Percentiles rank a stretch among this genome's conserved stretches.
Evolutionary conservation across 2,329 filamentous ascomycete species (phyloP).

Genomic region (Pseudovirgaria hyperparasitica): DNA sequence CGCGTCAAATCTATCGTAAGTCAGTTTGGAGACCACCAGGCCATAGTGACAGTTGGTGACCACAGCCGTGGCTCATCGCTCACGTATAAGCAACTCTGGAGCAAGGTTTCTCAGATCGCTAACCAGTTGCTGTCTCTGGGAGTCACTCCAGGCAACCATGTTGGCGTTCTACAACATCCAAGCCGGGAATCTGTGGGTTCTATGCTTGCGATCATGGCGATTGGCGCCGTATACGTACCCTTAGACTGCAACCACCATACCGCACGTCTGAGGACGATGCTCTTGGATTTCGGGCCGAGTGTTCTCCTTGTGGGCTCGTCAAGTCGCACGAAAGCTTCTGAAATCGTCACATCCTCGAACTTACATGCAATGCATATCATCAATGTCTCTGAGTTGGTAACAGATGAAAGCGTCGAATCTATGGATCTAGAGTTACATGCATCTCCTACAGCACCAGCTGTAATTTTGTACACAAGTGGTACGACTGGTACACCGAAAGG

Average conservation of each 20-base stretch:
- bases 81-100: constrained; percentile 1
- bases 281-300: constrained; percentile 14
- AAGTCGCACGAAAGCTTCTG: neutral
- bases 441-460: constrained; percentile 1
- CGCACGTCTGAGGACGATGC: constrained; percentile 18
- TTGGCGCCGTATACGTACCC: constrained; percentile 24
- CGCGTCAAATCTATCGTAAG: no score
- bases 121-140: neutral
- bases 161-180: constrained; percentile 31
- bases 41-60: no score
- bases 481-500: constrained; percentile 8
- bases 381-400: constrained; percentile 7
- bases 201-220: constrained; percentile 28
- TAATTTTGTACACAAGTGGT: constrained; percentile 6
- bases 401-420: neutral
- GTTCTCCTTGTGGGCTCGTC: constrained; percentile 17
- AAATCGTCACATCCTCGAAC: constrained; percentile 1
- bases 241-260: constrained; percentile 25
- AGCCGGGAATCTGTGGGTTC: constrained; percentile 22
- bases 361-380: constrained; percentile 6
- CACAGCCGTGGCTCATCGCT: no score
- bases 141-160: constrained; percentile 3
- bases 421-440: no score
- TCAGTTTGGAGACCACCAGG: no score
- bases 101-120: constrained; percentile 1